Base-by-base conservation (phyloP, 805 yeast species). In the Ogataea pilisensis region DNA sequence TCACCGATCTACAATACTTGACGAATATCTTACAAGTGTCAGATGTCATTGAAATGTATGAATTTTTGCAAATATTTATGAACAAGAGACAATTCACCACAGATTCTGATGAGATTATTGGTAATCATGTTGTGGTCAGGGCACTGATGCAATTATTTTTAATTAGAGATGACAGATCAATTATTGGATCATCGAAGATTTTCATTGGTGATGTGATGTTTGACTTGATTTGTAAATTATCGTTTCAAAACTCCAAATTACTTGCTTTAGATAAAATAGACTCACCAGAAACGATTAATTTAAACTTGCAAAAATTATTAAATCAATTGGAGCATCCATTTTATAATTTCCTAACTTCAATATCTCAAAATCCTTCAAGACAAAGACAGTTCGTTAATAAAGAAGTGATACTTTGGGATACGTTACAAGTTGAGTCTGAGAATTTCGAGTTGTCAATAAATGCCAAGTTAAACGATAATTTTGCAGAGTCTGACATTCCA, bases 381-480 rank as follows among this genome's bases (percentile, higher is more conserved):
- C 89, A 87, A 54, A 76, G 96, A 47, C 96, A 87, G 57, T 76
- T 83, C 46, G 64, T 82, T 53, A 66, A 80, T 47, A 68, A 80
- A 54, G 66, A 73, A 53, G 54, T 79, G 41, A 53, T 73, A 34
- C 49, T 72, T 3, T 86, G 91, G 84, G 97, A 91, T 60, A 72
- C 88, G 2, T 64, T 86, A 25, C 97, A 91, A 54, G 93, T 85
- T 8, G 72, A 73, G 31, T 72, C 84, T 39, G 95, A 87, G 53
- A 61, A 67, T 5, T 67, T 80, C 28, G 97, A 88, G 56, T 48
- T 70, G 13, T 63, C 64, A 18, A 51, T 72, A 20, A 54, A 58
- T 21, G 65, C 63, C 26, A 34, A 36, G 11, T 50, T 55, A 25
- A 39, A 44, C 12, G 60, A 57, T 42, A 30, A 27, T 13, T 71